Evolutionary conservation across 192 early-diverging fungal genomes (phyloP), one percentile per base, ranked within the genome.

Genomic region (Umbelopsis sp.): DNA sequence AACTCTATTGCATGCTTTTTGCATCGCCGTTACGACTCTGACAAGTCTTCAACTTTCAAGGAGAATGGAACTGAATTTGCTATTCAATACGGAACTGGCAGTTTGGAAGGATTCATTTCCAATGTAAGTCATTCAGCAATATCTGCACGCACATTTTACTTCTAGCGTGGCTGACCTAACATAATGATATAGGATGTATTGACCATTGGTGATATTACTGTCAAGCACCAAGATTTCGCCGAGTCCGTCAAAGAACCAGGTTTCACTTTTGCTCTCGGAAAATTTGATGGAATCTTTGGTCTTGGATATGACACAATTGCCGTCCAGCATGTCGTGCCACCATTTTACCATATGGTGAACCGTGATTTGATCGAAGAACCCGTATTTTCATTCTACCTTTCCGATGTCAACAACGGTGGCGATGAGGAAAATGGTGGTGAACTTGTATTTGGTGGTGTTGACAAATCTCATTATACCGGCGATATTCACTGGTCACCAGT

Each of bases 211-310:
- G 94, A 90, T 73, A 79, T 93, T 30, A 23, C 70, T 1, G 77
- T 99, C 67, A 74, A 84, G 48, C 66, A 79, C 33, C 90, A 94
- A 83, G 90, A 91, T 69, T 99, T 99, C 87, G 97, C 90, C n/a
- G 98, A 99, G 86, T 91, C 92, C 2, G 89, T 89, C 46, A 97
- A 97, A 86, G 96, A 98, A 75, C 98, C 98, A 9, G 97, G 97
- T 0, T 85, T 98, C 46, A 89, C 96, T 3, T 99, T 98, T 87
- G 92, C 91, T 8, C 90, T 96, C 67, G 96, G 93, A 20, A 79
- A 87, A 20, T 99, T 98, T 74, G 97, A 99, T 74, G 97, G 97
- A 13, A 99, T 99, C 76, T 88, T 98, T 69, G 97, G 96, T 16
- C 83, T 98, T 22, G 95, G 86, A 8, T 92, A 92, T 74, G 90